A percentile compares a stretch with the other conserved stretches of the same genome.
These are phyloP conservation scores for Yarrowia sp. DNA, from an alignment of 805 yeast genomes.

Conservation along the genomic window DNA sequence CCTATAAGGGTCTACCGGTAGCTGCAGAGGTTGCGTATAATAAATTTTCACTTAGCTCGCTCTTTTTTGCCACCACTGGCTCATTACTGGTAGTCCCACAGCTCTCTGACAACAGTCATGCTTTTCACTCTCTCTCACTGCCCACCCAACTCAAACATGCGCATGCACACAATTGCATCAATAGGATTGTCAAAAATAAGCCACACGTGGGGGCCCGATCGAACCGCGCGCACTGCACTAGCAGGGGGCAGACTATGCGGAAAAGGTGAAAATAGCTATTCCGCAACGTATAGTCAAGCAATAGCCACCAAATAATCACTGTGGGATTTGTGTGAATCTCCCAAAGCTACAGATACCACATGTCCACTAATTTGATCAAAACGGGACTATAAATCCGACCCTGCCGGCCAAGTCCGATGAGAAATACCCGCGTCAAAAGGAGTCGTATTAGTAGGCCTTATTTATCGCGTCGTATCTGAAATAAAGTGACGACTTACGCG, in stretches of 20 bases:
- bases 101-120: neutral
- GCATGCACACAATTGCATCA: conserved; percentile 12
- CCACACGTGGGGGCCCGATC: conserved; percentile 18
- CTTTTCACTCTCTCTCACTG: neutral
- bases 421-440: neutral
- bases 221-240: neutral
- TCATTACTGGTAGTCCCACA: neutral
- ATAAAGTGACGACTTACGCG: conserved; percentile 8
- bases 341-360: neutral
- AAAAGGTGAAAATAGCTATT: neutral
- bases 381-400: neutral
- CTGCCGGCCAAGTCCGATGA: neutral
- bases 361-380: neutral
- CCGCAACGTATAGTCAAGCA: neutral
- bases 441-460: conserved; percentile 9
- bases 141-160: conserved; percentile 17
- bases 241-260: neutral
- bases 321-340: neutral
- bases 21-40: neutral
- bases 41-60: neutral
- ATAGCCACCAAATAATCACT: neutral
- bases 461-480: neutral
- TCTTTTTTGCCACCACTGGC: neutral
- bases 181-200: conserved; percentile 18
- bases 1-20: conserved; percentile 8